These are phyloP conservation scores for Microdochium nivale DNA, from an alignment of 2,329 filamentous ascomycete genomes.

Conservation along the genomic window DNA sequence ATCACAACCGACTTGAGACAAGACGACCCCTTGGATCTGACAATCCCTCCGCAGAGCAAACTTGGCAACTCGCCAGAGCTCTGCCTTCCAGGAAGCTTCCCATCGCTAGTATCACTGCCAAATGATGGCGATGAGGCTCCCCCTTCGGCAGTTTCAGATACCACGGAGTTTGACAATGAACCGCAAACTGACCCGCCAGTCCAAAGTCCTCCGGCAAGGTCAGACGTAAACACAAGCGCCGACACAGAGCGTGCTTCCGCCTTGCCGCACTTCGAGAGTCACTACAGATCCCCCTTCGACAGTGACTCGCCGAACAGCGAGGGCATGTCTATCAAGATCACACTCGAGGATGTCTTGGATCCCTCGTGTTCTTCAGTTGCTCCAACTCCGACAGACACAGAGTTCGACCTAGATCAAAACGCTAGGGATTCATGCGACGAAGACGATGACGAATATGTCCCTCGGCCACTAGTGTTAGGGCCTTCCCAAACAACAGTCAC, in stretches of 20 bases:
- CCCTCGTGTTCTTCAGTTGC: slow-evolving; percentile 12
- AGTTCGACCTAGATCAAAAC: slow-evolving; percentile 5
- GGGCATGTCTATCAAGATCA: slow-evolving; percentile 29
- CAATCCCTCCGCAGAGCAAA: slow-evolving; percentile 2
- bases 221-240: slow-evolving; percentile 10
- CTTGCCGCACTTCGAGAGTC: slow-evolving; percentile 21
- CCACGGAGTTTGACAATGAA: slow-evolving; percentile 67
- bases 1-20: slow-evolving; percentile 10
- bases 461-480: slow-evolving; percentile 26
- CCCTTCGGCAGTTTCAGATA: slow-evolving; percentile 49
- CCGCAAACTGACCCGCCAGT: slow-evolving; percentile 50
- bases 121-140: slow-evolving; percentile 38
- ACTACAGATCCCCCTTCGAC: slow-evolving; percentile 43
- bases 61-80: slow-evolving; percentile 54
- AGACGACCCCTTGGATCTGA: slow-evolving; percentile 4
- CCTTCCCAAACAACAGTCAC: slow-evolving; percentile 39
- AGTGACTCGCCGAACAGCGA: slow-evolving; percentile 31
- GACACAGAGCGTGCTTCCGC: slow-evolving; percentile 14
- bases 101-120: slow-evolving; percentile 27
- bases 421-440: slow-evolving; percentile 21
- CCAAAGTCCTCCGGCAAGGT: slow-evolving; percentile 17
- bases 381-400: slow-evolving; percentile 15
- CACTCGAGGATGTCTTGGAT: slow-evolving; percentile 25
- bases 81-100: slow-evolving; percentile 57
- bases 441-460: slow-evolving; percentile 27